A percentile compares a stretch with the other conserved stretches of the same genome.
These are phyloP conservation scores for Kodamaea lidongshanica DNA, from an alignment of 805 yeast genomes.

Conservation along the genomic window DNA sequence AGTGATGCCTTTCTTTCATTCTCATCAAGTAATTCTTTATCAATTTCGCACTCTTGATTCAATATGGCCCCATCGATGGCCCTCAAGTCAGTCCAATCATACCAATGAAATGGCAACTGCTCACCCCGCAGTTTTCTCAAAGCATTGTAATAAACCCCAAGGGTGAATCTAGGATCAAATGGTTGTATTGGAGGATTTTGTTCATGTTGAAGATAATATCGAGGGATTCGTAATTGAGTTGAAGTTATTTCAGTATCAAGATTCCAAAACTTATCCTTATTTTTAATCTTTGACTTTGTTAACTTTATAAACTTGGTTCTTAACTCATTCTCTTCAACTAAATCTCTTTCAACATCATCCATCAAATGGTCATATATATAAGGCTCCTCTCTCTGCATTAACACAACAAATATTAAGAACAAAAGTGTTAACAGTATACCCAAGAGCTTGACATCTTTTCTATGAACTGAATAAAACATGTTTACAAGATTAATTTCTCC, in stretches of 20 bases:
- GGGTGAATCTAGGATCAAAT: conserved; percentile 23
- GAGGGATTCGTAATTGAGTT: conserved; percentile 6
- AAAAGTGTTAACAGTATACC: conserved; percentile 9
- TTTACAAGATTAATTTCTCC: no score
- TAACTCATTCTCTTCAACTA: no score
- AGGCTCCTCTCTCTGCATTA: no score
- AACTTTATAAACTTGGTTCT: no score
- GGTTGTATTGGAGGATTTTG: conserved; percentile 16
- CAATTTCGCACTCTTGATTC: conserved; percentile 34
- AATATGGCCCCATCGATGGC: no score
- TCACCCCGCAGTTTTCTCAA: conserved; percentile 9
- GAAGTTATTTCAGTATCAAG: conserved; percentile 10
- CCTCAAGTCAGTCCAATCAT: conserved; percentile 50
- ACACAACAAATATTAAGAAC: no score
- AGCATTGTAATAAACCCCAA: conserved; percentile 16
- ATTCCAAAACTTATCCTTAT: conserved; percentile 18
- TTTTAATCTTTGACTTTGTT: no score
- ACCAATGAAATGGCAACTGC: conserved; percentile 44
- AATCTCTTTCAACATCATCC: no score
- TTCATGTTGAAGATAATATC: conserved; percentile 2
- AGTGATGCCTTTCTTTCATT: conserved; percentile 8
- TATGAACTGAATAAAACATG: conserved; percentile 13
- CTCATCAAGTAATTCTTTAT: conserved; percentile 13
- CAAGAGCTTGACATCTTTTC: conserved; percentile 14
- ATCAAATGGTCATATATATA: no score